phyloP scores from a whole-genome alignment of 208 protist species.

The Wallacemonas sp. region DNA sequence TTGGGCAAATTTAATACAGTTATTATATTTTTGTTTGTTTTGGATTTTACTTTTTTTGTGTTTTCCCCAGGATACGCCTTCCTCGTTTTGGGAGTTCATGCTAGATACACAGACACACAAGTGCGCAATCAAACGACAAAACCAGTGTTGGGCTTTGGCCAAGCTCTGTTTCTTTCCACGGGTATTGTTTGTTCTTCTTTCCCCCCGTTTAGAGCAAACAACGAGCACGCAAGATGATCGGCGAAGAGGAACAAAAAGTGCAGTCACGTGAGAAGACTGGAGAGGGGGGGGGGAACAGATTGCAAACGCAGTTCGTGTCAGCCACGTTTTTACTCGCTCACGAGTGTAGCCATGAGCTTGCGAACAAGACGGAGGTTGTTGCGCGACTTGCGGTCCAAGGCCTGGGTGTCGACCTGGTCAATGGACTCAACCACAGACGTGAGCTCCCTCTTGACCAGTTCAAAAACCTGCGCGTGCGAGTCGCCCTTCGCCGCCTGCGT shows the following conservation, averaged over 20 bases:
- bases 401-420: conserved; percentile 39
- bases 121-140: no score
- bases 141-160: no score
- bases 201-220: no score
- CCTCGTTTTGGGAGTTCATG: background rate
- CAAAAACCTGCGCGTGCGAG: conserved; percentile 42
- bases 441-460: conserved; percentile 66
- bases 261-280: no score
- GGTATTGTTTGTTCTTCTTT: no score
- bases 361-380: conserved; percentile 73
- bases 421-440: conserved; percentile 53
- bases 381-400: conserved; percentile 69
- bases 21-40: background rate
- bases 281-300: no score
- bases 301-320: no score
- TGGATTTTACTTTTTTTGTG: conserved; percentile 1
- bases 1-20: background rate
- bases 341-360: conserved; percentile 56
- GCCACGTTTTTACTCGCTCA: conserved; percentile 52
- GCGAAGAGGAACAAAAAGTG: no score
- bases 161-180: no score
- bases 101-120: background rate
- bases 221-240: no score
- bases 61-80: background rate
- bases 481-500: conserved; percentile 41